Evolutionary conservation across 257 asterid genomes (phyloP), one percentile per base, ranked within the genome.

Genomic region (Capsicum baccatum): DNA sequence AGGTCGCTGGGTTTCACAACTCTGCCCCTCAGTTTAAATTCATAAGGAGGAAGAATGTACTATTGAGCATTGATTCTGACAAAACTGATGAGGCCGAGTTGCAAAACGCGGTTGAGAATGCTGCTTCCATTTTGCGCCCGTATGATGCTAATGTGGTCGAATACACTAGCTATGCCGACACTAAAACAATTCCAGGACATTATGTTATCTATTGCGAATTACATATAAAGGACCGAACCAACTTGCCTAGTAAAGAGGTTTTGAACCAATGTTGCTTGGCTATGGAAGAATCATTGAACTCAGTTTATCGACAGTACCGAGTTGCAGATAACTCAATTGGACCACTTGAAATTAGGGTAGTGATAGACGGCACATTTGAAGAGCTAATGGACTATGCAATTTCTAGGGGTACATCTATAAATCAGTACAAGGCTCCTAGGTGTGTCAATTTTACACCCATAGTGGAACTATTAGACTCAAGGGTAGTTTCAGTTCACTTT

Each of bases 401-500:
- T 73, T 89, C 97, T 0, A 88, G 95, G 82, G 98, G 97, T 47
- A 96, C 97, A 68, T 93, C 98, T 5, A 93, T 95, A 5, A 95
- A 92, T 81, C 98, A 95, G 82, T 95, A 95, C 84, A 93, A 95
- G 86, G 96, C 92, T 48, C 97, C 98, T 6, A 91, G 98, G 91
- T 95, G 97, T 86, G 95, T 95, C 57, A 91, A 87, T 84, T 92
- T 84, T 86, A 69, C 93, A 70, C 95, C 97, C 50, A 91, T 92
- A 12, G 87, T 92, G 83, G 94, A 95, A 87, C 87, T 93, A 59
- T 92, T 95, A 4, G 88, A 95, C 58, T 88, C 94, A 3, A 90
- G 98, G 57, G 95, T 95, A 11, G 80, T 90, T 81, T 91, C 96
- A 5, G 85, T 74, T 2, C 92, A 93, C 80, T 92, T 90, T 52